Evolutionary conservation across 305 asterid species (phyloP), one percentile per base, ranked within the genome.

Genomic region (Andrographis paniculata): DNA sequence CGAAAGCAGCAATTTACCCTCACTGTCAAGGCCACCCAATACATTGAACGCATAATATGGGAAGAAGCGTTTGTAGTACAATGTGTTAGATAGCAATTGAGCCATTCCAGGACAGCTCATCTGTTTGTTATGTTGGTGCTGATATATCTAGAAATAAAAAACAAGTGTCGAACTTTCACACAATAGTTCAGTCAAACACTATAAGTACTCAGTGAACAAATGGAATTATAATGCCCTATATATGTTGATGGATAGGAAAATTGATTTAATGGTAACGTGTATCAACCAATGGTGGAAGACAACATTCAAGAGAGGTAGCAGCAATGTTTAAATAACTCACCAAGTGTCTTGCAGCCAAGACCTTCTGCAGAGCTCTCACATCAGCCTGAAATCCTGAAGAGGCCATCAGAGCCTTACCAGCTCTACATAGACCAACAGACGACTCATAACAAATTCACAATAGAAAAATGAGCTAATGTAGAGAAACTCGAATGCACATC

Each of bases 301-400:
- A n/a, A n/a, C n/a, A n/a, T n/a, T n/a, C n/a, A n/a, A n/a, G n/a
- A n/a, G n/a, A n/a, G n/a, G n/a, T n/a, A n/a, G n/a, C n/a, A n/a
- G n/a, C n/a, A n/a, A n/a, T n/a, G n/a, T n/a, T n/a, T n/a, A n/a
- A 48, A 33, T 5, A 50, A 70, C 84, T 71, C 65, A 86, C 98
- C 88, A 82, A 66, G 66, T 85, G 98, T 65, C 87, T 85, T 24
- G 98, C 91, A 31, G 73, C 67, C 75, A 89, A 71, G 47, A 69
- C 82, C 82, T 89, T 86, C 64, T 86, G 96, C 69, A 89, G 73
- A 35, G 55, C 55, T 50, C 93, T 76, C 47, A 87, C 95, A 45
- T 87, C 95, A 69, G 95, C 96, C 68, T 87, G 96, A 75, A 87
- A 50, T 10, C 95, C 98, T 50, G 95, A 89, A 15, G 98, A 89